phyloP scores from a whole-genome alignment of 805 yeast species.

The Ogataea nitratoaversa region DNA sequence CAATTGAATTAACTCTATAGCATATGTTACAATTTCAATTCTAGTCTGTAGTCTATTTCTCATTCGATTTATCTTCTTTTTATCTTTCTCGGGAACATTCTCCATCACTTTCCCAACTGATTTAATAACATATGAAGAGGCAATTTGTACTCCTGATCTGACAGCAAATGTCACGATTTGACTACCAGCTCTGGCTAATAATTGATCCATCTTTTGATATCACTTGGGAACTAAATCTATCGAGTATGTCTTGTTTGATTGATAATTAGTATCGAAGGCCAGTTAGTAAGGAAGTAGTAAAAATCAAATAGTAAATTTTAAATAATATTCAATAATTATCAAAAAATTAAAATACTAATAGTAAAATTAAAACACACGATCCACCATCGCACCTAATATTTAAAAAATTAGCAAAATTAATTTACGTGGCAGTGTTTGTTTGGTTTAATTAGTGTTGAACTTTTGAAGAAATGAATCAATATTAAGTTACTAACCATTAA shows the following conservation, averaged over 20 bases:
- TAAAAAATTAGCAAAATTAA: no score
- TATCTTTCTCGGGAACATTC: constrained; percentile 50
- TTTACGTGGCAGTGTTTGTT: no score
- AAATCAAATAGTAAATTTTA: no score
- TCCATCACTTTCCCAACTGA: constrained; percentile 56
- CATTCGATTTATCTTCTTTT: constrained; percentile 37
- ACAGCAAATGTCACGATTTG: constrained; percentile 81
- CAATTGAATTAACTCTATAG: constrained; percentile 63
- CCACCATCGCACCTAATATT: no score
- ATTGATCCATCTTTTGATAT: constrained; percentile 34
- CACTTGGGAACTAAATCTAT: background rate
- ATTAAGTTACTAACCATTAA: no score
- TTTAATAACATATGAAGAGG: constrained; percentile 67
- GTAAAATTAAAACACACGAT: no score
- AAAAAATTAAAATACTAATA: no score
- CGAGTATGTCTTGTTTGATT: background rate
- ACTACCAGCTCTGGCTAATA: constrained; percentile 53
- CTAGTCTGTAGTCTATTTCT: constrained; percentile 49
- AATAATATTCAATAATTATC: no score
- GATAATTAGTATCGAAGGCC: background rate
- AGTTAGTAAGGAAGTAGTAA: no score
- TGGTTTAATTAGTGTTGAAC: no score
- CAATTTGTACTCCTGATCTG: constrained; percentile 69
- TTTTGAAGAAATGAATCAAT: no score
- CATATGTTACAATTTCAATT: constrained; percentile 56